Conservation (phyloP, 139 green algal species). For the Chlamydomonas sphaeroides region DNA sequence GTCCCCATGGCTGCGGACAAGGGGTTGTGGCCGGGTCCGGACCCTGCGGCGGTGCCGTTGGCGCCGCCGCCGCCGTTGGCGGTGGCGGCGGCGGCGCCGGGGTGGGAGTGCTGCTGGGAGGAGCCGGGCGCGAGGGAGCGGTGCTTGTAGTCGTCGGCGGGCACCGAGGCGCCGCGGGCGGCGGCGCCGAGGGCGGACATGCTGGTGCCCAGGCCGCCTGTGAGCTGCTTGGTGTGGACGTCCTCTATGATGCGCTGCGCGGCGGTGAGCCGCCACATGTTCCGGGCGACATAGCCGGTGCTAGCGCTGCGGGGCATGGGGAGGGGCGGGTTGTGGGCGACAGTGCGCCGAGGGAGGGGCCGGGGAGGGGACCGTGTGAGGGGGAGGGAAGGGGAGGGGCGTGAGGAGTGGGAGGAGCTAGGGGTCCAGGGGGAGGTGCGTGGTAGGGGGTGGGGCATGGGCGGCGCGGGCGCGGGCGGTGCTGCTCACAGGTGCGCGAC, state of each 20-base stretch:
- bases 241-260: conserved; percentile 47
- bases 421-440: no score
- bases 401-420: no score
- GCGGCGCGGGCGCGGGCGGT: no score
- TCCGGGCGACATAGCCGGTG: conserved; percentile 2
- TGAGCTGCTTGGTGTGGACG: conserved; percentile 31
- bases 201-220: neutral
- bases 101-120: no score
- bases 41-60: neutral
- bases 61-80: neutral
- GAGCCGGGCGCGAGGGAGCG: no score
- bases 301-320: conserved; percentile 14
- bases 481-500: conserved; percentile 21
- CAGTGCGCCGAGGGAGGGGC: no score
- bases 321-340: no score
- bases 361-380: no score
- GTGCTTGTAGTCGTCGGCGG: neutral
- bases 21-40: neutral
- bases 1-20: neutral
- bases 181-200: neutral
- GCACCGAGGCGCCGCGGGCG: no score
- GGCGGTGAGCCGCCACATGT: conserved; percentile 19
- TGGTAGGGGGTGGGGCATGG: no score
- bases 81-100: no score
- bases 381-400: no score